These are phyloP conservation scores for Alisma plantagoaquatica DNA, from an alignment of 106 monocot species.

Conservation along the genomic window DNA sequence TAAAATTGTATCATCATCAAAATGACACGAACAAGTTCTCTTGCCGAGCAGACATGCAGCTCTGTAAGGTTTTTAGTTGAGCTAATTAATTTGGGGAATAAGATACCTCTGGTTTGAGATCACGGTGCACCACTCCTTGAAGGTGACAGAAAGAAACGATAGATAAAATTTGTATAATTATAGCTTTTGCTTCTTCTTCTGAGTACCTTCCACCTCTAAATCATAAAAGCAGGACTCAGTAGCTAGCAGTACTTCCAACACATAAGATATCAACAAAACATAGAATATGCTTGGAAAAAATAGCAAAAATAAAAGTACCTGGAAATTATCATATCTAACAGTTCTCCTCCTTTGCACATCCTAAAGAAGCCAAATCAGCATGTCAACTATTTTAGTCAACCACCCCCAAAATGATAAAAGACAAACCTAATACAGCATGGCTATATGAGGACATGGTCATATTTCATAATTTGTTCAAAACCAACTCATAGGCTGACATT, in stretches of 20 bases:
- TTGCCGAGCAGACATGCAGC: background rate
- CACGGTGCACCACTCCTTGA: constrained; percentile 95
- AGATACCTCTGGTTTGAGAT: constrained; percentile 97
- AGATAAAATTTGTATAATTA: constrained; percentile 79
- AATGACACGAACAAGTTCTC: background rate
- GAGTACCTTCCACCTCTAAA: constrained; percentile 87
- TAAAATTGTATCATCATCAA: background rate
- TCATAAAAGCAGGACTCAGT: background rate
- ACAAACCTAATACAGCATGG: too few species aligned
- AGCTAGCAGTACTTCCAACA: background rate
- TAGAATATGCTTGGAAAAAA: background rate
- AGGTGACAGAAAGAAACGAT: constrained; percentile 90
- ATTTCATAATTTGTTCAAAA: background rate
- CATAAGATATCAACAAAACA: background rate
- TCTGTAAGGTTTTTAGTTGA: too few species aligned
- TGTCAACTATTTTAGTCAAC: background rate
- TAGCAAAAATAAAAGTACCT: constrained; percentile 41
- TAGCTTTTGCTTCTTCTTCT: constrained; percentile 83
- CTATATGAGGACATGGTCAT: too few species aligned
- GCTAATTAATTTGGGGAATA: background rate
- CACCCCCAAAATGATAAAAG: too few species aligned
- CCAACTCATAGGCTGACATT: background rate
- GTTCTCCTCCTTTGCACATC: constrained; percentile 93
- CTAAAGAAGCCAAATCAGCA: constrained; percentile 32
- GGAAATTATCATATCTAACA: constrained; percentile 83